Base-by-base conservation (phyloP, 352 stramenopile species). In the Peronospora tabacina region DNA sequence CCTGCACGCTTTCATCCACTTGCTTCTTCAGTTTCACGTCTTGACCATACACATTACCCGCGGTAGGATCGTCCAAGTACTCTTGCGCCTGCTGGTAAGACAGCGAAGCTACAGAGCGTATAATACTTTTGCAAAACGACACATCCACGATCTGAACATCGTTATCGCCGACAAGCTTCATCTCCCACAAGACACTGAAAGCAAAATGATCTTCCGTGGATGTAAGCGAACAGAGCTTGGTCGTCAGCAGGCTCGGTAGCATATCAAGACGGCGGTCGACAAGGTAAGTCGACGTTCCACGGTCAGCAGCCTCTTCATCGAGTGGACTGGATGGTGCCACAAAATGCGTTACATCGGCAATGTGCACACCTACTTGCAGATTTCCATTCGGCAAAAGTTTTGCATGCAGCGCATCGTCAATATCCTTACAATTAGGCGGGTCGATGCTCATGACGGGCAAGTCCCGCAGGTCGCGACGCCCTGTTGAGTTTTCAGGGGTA, bases 321-420 rank as follows among this genome's bases (percentile, higher is more conserved):
- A 99, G 80, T 7, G 95, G 73, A 22, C 72, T 95, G 15, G 87
- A 94, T 11, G 94, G 75, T 20, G 86, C 75, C 17, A 99, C 95
- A 68, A 99, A 99, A 67, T 99, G 92, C 44, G 94, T 98, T 7
- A 99, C 97, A 63, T 99, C 97, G 4, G 97, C 96, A 72, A 99
- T 99, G 63, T 99, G 96, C 12, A 99, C 95, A 10, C 96, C 96
- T 6, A 98, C 79, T 44, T 98, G 81, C 44, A 92, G 48, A 54
- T 87, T 81, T 17, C 94, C 95, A 66, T 98, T 98, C 6, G 85
- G 74, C 20, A 99, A 68, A 26, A 86, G 55, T 13, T 80, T 87
- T 13, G 84, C 95, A 62, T 98, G 95, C 28, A 99, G 71, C 3
- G 97, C 97, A 71, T 99, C 97, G 63, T 99, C 97, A 63, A 99